These are phyloP conservation scores for Coprinellus aureogranulatus DNA, from an alignment of 768 basidiomycete species.

Conservation along the genomic window DNA sequence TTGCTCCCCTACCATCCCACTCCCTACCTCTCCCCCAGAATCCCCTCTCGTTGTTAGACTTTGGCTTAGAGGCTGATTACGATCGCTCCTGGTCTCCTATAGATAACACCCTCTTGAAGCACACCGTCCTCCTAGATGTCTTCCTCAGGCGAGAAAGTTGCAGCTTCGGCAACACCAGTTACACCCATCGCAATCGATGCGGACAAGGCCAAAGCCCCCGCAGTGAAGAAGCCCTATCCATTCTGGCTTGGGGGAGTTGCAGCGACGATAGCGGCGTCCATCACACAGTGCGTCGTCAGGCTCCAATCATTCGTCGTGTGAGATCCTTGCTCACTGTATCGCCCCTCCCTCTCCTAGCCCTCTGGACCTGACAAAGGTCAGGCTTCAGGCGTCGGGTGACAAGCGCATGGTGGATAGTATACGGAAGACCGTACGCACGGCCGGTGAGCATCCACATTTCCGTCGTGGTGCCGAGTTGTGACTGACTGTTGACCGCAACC, in stretches of 20 bases:
- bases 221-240: constrained; percentile 69
- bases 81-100: too few relatives aligned
- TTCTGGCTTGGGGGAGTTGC: constrained; percentile 85
- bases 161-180: constrained; percentile 9
- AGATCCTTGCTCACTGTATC: background rate
- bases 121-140: too few relatives aligned
- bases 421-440: constrained; percentile 76
- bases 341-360: constrained; percentile 45
- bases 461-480: too few relatives aligned
- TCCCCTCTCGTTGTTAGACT: too few relatives aligned
- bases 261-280: constrained; percentile 84
- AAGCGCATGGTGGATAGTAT: constrained; percentile 86
- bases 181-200: constrained; percentile 11
- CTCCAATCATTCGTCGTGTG: constrained; percentile 19
- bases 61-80: too few relatives aligned
- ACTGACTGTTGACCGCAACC: background rate
- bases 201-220: constrained; percentile 24
- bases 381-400: constrained; percentile 88
- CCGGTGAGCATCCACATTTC: constrained; percentile 43
- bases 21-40: too few relatives aligned
- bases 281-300: constrained; percentile 61
- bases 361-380: constrained; percentile 86
- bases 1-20: too few relatives aligned
- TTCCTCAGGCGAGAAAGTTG: background rate
- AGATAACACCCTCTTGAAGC: too few relatives aligned